Conservation (phyloP, 2,329 filamentous ascomycete genomes). For the Setomelanomma holmii region DNA sequence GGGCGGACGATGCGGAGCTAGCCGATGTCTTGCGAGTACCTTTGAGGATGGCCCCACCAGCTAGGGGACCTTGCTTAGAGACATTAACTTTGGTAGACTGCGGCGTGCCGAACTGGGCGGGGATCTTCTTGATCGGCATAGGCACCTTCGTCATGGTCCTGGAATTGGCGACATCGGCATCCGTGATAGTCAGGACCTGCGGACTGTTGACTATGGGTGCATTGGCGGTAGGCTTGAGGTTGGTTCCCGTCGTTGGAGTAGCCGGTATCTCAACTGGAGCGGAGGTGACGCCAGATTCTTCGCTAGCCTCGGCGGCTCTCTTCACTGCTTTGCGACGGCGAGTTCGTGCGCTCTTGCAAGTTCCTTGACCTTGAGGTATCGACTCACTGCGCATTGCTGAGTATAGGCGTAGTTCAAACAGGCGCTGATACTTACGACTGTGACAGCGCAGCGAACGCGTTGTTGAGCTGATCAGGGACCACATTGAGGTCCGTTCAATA, state of each 20-base stretch:
- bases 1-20: neutral
- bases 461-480: neutral
- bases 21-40: neutral
- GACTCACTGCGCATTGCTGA: neutral
- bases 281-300: neutral
- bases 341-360: neutral
- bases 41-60: neutral
- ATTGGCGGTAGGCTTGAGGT: neutral
- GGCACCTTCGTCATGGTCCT: too few species aligned
- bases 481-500: neutral
- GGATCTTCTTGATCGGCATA: too few species aligned
- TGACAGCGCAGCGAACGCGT: neutral
- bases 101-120: too few species aligned
- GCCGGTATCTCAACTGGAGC: too few species aligned
- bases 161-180: too few species aligned
- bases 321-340: neutral
- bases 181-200: too few species aligned
- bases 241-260: neutral
- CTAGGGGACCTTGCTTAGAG: too few species aligned
- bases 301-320: neutral
- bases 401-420: neutral
- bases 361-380: neutral
- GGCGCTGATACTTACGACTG: neutral
- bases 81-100: too few species aligned
- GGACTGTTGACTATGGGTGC: too few species aligned